Conservation (phyloP, 305 asterid genomes). For the Ajuga reptans region DNA sequence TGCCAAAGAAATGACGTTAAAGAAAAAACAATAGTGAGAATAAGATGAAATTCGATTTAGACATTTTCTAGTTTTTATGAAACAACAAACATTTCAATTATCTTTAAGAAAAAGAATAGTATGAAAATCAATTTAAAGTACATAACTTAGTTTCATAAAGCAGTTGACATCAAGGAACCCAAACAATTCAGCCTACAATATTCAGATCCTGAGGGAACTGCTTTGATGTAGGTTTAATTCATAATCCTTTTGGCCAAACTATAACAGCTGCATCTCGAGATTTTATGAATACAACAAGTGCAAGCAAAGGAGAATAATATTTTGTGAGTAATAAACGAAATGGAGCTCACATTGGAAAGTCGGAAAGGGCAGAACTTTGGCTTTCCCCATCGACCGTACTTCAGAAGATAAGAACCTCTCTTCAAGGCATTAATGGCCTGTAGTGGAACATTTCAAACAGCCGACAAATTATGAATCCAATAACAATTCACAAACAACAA, state of each 20-base stretch:
- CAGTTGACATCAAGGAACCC: constrained; percentile 4
- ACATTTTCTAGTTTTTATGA: neutral
- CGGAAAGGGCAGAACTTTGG: constrained; percentile 70
- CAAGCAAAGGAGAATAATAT: constrained; percentile 8
- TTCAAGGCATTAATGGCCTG: constrained; percentile 63
- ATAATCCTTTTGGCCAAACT: neutral
- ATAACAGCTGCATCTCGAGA: neutral
- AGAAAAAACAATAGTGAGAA: neutral
- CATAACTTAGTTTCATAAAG: neutral
- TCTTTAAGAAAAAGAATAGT: neutral
- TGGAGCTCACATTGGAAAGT: constrained; percentile 44
- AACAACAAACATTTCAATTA: neutral
- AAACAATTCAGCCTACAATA: neutral
- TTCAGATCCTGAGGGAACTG: neutral
- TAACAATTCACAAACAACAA: constrained; percentile 12
- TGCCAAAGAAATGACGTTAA: neutral
- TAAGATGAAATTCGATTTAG: neutral
- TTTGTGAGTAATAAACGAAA: constrained; percentile 17
- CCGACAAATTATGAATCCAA: constrained; percentile 7
- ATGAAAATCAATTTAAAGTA: neutral
- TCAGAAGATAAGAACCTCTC: constrained; percentile 57
- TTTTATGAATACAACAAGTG: neutral
- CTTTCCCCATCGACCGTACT: constrained; percentile 69
- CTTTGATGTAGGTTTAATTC: neutral
- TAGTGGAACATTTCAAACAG: constrained; percentile 15